Base-by-base conservation (phyloP, 805 yeast species). In the Yarrowia hollandica region DNA sequence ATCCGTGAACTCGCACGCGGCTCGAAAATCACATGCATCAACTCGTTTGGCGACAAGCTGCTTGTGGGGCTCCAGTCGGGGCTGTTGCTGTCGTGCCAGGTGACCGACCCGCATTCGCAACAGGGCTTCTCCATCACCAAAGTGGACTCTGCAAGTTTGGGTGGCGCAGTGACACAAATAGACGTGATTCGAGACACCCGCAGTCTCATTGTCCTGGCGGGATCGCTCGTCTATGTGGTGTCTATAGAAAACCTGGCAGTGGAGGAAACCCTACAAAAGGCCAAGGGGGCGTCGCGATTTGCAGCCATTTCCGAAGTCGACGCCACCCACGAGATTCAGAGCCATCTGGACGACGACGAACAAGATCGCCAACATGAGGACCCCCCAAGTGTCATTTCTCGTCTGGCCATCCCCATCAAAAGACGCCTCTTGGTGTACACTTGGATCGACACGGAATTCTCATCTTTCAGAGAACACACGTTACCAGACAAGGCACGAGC, bases 221-320 rank as follows among this genome's bases (percentile, higher is more conserved):
- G 69, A 33, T 64, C 65, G 11, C 46, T 68, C 2, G 74, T 75
- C 14, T 62, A 68, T 35, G 65, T 76, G 11, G 69, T 65, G 60
- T 72, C 68, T 46, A 56, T 69, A 38, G 69, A 68, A 18, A 66
- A 72, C 4, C 69, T 68, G 26, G 61, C 63, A n/a, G 60, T 67
- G 16, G 66, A 70, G 30, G 73, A 73, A 44, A 64, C 63, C 0
- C 66, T 76, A 35, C 66, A 66, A 22, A 69, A 73, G 38, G 69
- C 73, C 12, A 71, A 70, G 35, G 74, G 74, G 50, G 69, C 72
- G 1, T 66, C 71, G 16, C 52, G 66, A 15, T 69, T 71, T 54
- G 66, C 67, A 2, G 30, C 59, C 0, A 55, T 46, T 11, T 66
- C 63, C 19, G 66, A 64, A 4, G 61, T 62, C 4, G 42, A 37